Base-by-base conservation (phyloP, 208 protist species). In the Acanthamoeba quina region DNA sequence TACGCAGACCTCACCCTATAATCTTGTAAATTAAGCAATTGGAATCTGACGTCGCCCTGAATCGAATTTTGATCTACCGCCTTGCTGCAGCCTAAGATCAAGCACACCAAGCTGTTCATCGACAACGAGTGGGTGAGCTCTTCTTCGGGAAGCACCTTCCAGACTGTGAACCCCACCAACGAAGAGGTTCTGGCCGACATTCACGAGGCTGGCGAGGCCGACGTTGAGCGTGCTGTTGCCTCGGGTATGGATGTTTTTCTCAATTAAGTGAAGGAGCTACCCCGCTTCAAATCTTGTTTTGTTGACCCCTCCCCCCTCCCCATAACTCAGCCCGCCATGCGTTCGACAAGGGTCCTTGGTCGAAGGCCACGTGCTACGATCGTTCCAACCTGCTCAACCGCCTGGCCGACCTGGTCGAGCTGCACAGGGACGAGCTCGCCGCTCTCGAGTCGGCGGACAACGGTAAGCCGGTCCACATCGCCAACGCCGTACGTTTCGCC, bases 361-460 rank as follows among this genome's bases (percentile, higher is more conserved):
- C 90, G 68, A 93, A 76, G 70, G 68, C 49, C n/a, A 83, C 70
- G 80, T 90, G 97, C 88, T 91, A 91, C 60, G 85, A 91, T 11
- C 85, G 85, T 19, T 7, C 85, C 58, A 91, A 52, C 15, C 47
- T 97, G 60, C 96, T 98, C 95, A 72, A 97, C 80, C 94, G 95
- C 52, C 95, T 99, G 11, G 97, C 97, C 10, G 97, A 98, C 94
- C 94, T 98, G 41, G 96, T 98, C 56, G 94, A 98, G 56, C 76
- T 94, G 56, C 94, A 98, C 86, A 78, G 76, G 37, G 96, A 98
- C 62, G 96, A 98, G 92, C 90, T 98, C 78, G 96, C 97, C 10
- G 90, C 95, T 13, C 95, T 99, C 13, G 98, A 99, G 95, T 96
- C 96, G 60, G 94, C 98, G 2, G 98, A 98, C 96, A 98, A 98